phyloP scores from a whole-genome alignment of 208 protist genomes.

The Balamuthia mandrillaris region DNA sequence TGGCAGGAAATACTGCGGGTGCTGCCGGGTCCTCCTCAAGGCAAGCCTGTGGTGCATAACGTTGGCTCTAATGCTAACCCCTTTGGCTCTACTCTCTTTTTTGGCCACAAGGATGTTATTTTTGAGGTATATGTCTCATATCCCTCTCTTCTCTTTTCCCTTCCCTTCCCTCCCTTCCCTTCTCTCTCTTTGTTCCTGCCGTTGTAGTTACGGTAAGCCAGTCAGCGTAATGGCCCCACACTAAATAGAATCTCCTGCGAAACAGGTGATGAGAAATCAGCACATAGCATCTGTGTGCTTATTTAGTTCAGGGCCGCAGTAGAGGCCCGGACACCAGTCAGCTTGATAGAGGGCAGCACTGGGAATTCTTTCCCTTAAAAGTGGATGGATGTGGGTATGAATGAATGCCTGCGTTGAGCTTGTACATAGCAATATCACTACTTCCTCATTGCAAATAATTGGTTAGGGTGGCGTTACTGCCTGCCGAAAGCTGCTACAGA shows the following conservation, averaged over 20 bases:
- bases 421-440: too few relatives aligned
- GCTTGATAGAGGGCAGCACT: too few relatives aligned
- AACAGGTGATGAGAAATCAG: slow-evolving; percentile 22
- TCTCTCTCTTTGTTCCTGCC: neutral
- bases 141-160: neutral
- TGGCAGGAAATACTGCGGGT: slow-evolving; percentile 53
- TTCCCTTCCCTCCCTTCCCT: neutral
- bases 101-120: slow-evolving; percentile 60
- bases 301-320: too few relatives aligned
- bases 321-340: too few relatives aligned
- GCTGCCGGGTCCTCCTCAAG: slow-evolving; percentile 34
- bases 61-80: slow-evolving; percentile 55
- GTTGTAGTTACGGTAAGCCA: neutral
- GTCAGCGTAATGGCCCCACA: neutral
- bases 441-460: too few relatives aligned
- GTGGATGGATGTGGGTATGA: too few relatives aligned
- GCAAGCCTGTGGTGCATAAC: slow-evolving; percentile 67
- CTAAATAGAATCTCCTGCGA: neutral
- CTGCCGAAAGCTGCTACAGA: too few relatives aligned
- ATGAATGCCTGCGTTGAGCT: too few relatives aligned
- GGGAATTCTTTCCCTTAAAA: too few relatives aligned
- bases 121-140: slow-evolving; percentile 54
- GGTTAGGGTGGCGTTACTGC: too few relatives aligned
- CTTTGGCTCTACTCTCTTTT: slow-evolving; percentile 65
- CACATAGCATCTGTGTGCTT: slow-evolving; percentile 8